A percentile compares a stretch with the other conserved stretches of the same genome.
These are phyloP conservation scores for Hura crepitans DNA, from an alignment of 441 rosid genomes.

Conservation along the genomic window DNA sequence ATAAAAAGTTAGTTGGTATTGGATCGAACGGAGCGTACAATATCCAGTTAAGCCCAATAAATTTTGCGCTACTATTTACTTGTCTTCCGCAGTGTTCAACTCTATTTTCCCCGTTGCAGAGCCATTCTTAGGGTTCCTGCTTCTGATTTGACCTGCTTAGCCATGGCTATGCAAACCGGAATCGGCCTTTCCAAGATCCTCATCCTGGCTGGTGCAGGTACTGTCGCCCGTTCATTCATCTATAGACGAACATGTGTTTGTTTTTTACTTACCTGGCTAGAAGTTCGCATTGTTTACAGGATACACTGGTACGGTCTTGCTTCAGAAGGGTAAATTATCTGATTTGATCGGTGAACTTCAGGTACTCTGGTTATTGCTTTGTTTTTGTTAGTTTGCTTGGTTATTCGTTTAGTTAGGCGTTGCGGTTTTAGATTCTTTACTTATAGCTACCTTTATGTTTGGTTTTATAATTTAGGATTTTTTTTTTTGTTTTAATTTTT, in stretches of 20 bases:
- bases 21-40: no score
- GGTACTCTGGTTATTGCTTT: constrained; percentile 32
- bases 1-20: no score
- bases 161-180: constrained; percentile 81
- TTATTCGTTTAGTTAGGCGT: background rate
- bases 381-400: background rate
- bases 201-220: constrained; percentile 77
- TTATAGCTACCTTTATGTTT: background rate
- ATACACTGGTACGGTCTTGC: constrained; percentile 61
- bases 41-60: background rate
- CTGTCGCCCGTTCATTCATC: background rate
- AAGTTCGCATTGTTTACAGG: constrained; percentile 31
- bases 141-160: constrained; percentile 5
- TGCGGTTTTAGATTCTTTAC: background rate
- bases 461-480: background rate
- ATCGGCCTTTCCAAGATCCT: constrained; percentile 61
- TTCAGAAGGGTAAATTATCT: constrained; percentile 74
- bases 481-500: background rate
- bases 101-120: background rate
- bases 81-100: background rate
- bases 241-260: background rate
- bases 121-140: constrained; percentile 22
- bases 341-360: constrained; percentile 67
- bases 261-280: background rate
- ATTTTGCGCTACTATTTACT: background rate